Evolutionary conservation across 768 basidiomycete genomes (phyloP), one percentile per base, ranked within the genome.

Genomic region (Sistotremastrum suecicum): DNA sequence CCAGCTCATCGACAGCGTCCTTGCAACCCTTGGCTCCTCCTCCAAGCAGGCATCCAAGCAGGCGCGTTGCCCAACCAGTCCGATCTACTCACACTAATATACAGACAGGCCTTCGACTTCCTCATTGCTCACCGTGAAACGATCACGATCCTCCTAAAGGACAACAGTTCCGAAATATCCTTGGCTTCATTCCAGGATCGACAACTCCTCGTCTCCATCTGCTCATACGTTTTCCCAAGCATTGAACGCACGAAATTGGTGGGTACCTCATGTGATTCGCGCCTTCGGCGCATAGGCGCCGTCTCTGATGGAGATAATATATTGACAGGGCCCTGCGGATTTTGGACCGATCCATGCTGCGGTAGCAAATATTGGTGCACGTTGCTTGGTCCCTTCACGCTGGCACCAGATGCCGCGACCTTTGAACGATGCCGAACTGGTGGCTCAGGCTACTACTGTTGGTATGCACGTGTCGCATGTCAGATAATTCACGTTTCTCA

Each of bases 281-380:
- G 20, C 20, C 20, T 20, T 20, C 1, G 20, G 20, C 20, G 20
- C 20, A 20, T 20, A 20, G 20, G 20, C 20, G 20, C 20, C 20
- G 20, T 20, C 20, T 20, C 20, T 20, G 20, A 20, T 20, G 20
- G 20, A 20, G 20, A 2, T 20, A 20, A 20, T 20, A 20, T 20
- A 20, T 20, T 20, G 20, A 20, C 20, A 20, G 20, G 20, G 20
- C 20, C 57, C 63, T 2, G 57, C 85, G 1, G 84, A 86, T 3
- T 94, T 88, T 55, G 92, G 92, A 3, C 77, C 79, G 0, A 73
- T 94, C 40, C 92, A 98, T 55, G 68, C 76, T 1, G 81, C 86
- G 1, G 75, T 92, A 35, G 66, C 91, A 7, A 68, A 73, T 11
- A 66, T 95, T 4, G 78, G 88, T 0, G 79, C 89, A 29, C 73